Conservation (phyloP, 2,329 filamentous ascomycete species). For the Amesomyces nigricolor region DNA sequence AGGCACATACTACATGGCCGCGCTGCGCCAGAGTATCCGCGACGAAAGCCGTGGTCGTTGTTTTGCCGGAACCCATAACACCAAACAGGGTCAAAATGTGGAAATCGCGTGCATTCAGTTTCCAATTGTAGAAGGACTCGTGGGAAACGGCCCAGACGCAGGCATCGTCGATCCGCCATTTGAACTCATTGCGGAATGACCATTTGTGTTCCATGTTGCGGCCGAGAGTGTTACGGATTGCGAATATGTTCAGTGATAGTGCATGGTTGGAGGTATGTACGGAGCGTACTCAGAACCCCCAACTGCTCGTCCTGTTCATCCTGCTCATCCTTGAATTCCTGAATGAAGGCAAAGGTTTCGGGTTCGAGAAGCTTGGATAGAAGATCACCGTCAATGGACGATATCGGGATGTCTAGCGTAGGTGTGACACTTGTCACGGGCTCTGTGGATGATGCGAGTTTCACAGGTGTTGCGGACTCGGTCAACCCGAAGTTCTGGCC, state of each 20-base stretch:
- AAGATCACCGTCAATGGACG: background rate
- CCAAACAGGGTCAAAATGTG: slow-evolving; percentile 3
- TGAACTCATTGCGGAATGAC: background rate
- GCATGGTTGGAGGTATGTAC: background rate
- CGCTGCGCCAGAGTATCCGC: background rate
- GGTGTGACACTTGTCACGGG: too few relatives aligned
- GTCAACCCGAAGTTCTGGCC: too few relatives aligned
- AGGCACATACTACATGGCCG: background rate
- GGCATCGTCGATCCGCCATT: background rate
- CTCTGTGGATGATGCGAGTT: background rate
- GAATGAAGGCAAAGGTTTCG: background rate
- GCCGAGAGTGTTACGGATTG: background rate
- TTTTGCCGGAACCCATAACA: slow-evolving; percentile 6
- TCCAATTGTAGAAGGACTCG: background rate
- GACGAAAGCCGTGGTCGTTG: slow-evolving; percentile 6
- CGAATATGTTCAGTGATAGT: background rate
- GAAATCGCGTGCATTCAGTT: background rate
- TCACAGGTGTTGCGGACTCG: background rate
- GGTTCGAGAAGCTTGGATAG: background rate
- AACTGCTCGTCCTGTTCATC: background rate
- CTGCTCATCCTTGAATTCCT: background rate
- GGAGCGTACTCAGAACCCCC: background rate
- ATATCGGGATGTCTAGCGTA: background rate
- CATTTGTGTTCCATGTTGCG: background rate
- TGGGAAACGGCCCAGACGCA: background rate